A percentile compares a stretch with the other conserved stretches of the same genome.
phyloP scores from a whole-genome alignment of 371 early-diverging fungal genomes.

The Apophysomyces variabilis region DNA sequence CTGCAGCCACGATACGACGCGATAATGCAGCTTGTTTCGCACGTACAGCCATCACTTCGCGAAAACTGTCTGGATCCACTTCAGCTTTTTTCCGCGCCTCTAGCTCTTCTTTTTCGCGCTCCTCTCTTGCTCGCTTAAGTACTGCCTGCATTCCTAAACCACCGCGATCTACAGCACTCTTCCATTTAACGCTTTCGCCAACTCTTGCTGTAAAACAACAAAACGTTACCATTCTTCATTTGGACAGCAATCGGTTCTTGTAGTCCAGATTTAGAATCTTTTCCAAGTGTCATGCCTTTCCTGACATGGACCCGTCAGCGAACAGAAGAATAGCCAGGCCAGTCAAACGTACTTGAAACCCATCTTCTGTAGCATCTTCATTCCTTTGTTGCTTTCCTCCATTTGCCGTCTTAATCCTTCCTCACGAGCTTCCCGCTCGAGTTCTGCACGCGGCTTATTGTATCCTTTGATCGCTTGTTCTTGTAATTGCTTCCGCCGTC shows the following conservation, averaged over 20 bases:
- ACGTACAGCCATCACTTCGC: slow-evolving; percentile 35
- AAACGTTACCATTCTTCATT: slow-evolving; percentile 38
- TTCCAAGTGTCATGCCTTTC: slow-evolving; percentile 51
- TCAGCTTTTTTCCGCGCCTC: slow-evolving; percentile 29
- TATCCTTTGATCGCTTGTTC: slow-evolving; percentile 49
- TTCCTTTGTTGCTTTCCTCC: slow-evolving; percentile 64
- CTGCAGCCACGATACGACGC: slow-evolving; percentile 41
- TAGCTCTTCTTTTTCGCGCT: slow-evolving; percentile 36
- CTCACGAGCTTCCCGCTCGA: slow-evolving; percentile 59
- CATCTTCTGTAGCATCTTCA: slow-evolving; percentile 74
- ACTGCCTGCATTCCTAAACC: slow-evolving; percentile 55
- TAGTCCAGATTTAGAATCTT: slow-evolving; percentile 31
- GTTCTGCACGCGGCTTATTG: slow-evolving; percentile 50
- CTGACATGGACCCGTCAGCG: slow-evolving; percentile 24
- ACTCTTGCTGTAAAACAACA: too few relatives aligned
- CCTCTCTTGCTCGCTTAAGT: slow-evolving; percentile 45
- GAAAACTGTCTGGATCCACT: slow-evolving; percentile 44
- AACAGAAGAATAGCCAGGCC: not conserved
- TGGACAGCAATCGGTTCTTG: slow-evolving; percentile 54
- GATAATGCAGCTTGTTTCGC: slow-evolving; percentile 34
- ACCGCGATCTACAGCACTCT: slow-evolving; percentile 13
- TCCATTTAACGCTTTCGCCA: not conserved
- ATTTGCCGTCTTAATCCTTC: slow-evolving; percentile 53
- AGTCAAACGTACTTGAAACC: slow-evolving; percentile 60
- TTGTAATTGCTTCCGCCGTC: slow-evolving; percentile 48